Base-by-base conservation (phyloP, 1,139 yeast species). In the Hyphopichia fennica region DNA sequence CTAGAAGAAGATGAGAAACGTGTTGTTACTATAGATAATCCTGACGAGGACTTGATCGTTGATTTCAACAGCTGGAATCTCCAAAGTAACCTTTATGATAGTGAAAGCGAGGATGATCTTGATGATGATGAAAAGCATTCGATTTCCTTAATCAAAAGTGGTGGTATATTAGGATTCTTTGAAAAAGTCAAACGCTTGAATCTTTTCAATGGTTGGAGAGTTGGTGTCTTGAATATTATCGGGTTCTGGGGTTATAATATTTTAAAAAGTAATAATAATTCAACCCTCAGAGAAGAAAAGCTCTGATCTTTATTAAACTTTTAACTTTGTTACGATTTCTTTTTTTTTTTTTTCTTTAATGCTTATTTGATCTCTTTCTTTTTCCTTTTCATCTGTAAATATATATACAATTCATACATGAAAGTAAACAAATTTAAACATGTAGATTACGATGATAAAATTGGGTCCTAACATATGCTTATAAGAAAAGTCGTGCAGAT, bases 181-280 rank as follows among this genome's bases (percentile, higher is more conserved):
- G 48, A 46, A 36, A 50, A 51, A 34, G 37, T 60, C 16, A 52
- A 45, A 58, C 69, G 48, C 31, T 53, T 68, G 43, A 73, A 74
- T 1, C 69, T 90, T 42, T 90, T 88, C 72, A 79, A 91, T 52
- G 98, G 98, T 36, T 93, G 98, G 97, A 78, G 90, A 60, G 83
- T 89, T 32, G 95, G 96, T 15, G 73, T 87, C 13, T 63, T 88
- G 51, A 89, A 93, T 47, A 79, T 87, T 10, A 63, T 87, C 41
- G 93, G 96, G 17, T 84, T 84, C 45, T 90, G 96, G 87, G 93
- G 96, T 5, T 80, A 89, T 50, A 78, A 79, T 39, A 74, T 88
- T 37, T 57, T 84, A 48, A 75, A 79, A 47, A 77, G 76, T 49
- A 77, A 77, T 49, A 79, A 77, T 44, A 57, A 82, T 60, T 50